A percentile compares a stretch with the other conserved stretches of the same genome.
These are phyloP conservation scores for Chaetoceros tenuissimus DNA, from an alignment of 108 stramenopile species.

Conservation along the genomic window DNA sequence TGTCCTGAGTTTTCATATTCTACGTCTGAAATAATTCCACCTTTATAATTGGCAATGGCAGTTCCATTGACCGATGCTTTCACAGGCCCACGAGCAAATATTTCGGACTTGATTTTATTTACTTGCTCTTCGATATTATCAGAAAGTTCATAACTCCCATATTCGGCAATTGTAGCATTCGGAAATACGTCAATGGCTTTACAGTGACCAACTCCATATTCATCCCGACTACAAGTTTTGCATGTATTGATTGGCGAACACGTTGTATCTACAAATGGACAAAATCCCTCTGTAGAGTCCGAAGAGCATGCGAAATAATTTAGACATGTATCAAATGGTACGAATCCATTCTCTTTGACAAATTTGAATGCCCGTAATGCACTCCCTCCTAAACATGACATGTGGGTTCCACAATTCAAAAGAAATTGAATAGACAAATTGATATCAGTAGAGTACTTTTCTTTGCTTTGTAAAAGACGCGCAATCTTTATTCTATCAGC, in stretches of 20 bases:
- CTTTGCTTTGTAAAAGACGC: conserved; percentile 17
- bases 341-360: conserved; percentile 38
- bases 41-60: conserved; percentile 30
- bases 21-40: conserved; percentile 41
- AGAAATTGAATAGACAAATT: conserved; percentile 26
- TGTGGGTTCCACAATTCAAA: conserved; percentile 33
- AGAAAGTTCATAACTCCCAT: conserved; percentile 56
- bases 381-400: conserved; percentile 14
- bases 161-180: conserved; percentile 84
- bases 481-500: conserved; percentile 78
- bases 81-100: conserved; percentile 56
- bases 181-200: conserved; percentile 56
- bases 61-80: conserved; percentile 32
- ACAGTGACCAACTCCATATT: conserved; percentile 17
- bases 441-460: conserved; percentile 1
- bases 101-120: conserved; percentile 56
- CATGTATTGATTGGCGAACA: conserved; percentile 68
- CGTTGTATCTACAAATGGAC: conserved; percentile 59
- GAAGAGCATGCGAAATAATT: conserved; percentile 75
- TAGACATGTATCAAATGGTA: conserved; percentile 76
- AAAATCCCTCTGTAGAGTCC: conserved; percentile 74
- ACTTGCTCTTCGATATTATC: conserved; percentile 41
- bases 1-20: conserved; percentile 14
- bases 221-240: conserved; percentile 46
- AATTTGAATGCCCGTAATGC: conserved; percentile 58